Conservation (phyloP, 306 rosid genomes). For the Canavalia ensiformis region DNA sequence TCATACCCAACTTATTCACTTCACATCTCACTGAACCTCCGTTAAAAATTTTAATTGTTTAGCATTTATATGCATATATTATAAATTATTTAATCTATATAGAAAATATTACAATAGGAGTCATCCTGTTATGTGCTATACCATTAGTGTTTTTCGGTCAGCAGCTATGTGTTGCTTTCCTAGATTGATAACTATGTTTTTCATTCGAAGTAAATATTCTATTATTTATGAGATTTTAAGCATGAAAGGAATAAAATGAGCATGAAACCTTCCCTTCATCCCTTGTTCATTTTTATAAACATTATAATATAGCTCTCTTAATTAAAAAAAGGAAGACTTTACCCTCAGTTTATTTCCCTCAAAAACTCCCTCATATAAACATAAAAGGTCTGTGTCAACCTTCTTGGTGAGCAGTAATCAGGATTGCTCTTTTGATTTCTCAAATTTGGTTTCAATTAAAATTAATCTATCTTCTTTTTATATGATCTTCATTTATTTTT, state of each 20-base stretch:
- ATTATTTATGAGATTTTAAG: no score
- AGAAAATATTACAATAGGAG: no score
- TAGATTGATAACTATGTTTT: background rate
- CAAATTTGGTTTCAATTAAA: conserved; percentile 26
- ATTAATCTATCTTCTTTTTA: conserved; percentile 6
- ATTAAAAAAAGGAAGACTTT: background rate
- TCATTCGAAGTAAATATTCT: background rate
- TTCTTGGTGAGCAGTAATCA: conserved; percentile 11
- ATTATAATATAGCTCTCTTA: background rate
- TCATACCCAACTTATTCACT: no score
- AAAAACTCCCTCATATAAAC: background rate
- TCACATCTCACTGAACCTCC: no score
- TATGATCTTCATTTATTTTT: conserved; percentile 22
- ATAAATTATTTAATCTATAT: no score
- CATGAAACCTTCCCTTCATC: background rate
- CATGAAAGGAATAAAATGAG: background rate
- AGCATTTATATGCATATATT: no score
- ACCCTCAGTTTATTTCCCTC: background rate
- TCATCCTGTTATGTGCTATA: no score
- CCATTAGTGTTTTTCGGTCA: no score
- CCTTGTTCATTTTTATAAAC: no score
- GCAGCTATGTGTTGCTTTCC: no score
- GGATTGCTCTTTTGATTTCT: conserved; percentile 17
- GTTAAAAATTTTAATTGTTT: no score
- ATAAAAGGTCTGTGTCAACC: background rate